A percentile compares a stretch with the other conserved stretches of the same genome.
Conservation (phyloP, 768 basidiomycete species). For the Boletus subcaerulescens region DNA sequence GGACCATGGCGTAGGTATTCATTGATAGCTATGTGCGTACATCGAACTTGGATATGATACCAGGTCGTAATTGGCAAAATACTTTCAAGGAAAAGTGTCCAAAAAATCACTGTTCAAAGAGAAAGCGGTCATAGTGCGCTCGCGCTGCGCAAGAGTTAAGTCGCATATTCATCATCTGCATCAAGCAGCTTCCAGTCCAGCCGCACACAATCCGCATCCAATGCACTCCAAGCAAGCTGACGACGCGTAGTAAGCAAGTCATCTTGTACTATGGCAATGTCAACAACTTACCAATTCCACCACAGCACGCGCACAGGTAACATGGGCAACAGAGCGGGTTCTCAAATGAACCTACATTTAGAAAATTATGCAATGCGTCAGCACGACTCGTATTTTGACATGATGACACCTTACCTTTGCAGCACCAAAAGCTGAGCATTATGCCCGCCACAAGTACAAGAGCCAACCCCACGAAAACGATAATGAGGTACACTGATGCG, state of each 20-base stretch:
- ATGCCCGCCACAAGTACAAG: conserved; percentile 52
- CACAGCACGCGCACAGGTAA: conserved; percentile 71
- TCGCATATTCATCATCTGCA: background rate
- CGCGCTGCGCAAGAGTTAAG: background rate
- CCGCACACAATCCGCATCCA: conserved; percentile 65
- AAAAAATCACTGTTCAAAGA: too few relatives aligned
- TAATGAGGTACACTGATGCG: conserved; percentile 54
- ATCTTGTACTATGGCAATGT: background rate
- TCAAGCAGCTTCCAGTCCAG: conserved; percentile 34
- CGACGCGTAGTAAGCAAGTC: conserved; percentile 1
- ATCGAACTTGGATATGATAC: background rate
- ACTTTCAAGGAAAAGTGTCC: background rate
- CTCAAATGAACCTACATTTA: conserved; percentile 45
- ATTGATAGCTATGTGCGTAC: background rate
- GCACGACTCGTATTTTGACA: background rate
- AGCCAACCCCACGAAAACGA: conserved; percentile 61
- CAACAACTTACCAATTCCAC: conserved; percentile 53
- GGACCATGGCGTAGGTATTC: background rate
- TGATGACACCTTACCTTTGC: conserved; percentile 40
- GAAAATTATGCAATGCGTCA: background rate
- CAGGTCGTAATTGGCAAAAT: background rate
- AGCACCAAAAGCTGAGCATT: conserved; percentile 66
- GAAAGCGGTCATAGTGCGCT: background rate
- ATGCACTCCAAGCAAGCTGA: conserved; percentile 67
- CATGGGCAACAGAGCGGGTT: conserved; percentile 70